phyloP scores from a whole-genome alignment of 352 stramenopile species.

The Globisporangium recalcitrans region DNA sequence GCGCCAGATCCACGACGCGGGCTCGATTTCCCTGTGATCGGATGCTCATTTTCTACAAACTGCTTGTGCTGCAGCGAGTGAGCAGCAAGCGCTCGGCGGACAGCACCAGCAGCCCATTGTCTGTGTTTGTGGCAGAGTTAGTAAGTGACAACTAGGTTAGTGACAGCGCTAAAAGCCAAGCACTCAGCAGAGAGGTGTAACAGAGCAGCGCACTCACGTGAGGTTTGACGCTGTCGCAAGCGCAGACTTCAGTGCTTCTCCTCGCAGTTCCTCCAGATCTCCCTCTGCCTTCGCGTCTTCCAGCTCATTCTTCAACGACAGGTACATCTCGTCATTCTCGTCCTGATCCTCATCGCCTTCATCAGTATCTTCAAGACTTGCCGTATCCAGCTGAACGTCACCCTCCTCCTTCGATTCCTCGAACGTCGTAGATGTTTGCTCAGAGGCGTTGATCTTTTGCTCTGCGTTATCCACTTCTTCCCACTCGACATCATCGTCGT shows the following conservation, averaged over 20 bases:
- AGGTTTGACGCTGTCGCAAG: conserved; percentile 82
- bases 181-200: not conserved
- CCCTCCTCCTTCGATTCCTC: conserved; percentile 1
- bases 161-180: not conserved
- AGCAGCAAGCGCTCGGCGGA: conserved; percentile 60
- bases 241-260: conserved; percentile 71
- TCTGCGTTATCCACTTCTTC: conserved; percentile 29
- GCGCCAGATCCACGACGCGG: not conserved
- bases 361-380: conserved; percentile 8
- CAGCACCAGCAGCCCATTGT: conserved; percentile 80
- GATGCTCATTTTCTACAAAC: conserved; percentile 11
- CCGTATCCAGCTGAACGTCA: not conserved
- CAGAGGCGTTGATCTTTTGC: not conserved
- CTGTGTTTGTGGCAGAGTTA: conserved; percentile 16
- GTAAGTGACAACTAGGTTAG: not conserved
- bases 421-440: not conserved
- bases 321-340: conserved; percentile 37
- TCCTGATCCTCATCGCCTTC: conserved; percentile 16
- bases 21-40: conserved; percentile 2
- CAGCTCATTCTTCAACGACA: conserved; percentile 59
- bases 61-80: conserved; percentile 47
- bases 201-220: conserved; percentile 33
- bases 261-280: conserved; percentile 52
- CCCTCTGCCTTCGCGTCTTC: conserved; percentile 67
- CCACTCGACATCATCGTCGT: conserved; percentile 45